phyloP scores from a whole-genome alignment of 1,284 basidiomycete genomes.

The Ustilago shanxiensis region DNA sequence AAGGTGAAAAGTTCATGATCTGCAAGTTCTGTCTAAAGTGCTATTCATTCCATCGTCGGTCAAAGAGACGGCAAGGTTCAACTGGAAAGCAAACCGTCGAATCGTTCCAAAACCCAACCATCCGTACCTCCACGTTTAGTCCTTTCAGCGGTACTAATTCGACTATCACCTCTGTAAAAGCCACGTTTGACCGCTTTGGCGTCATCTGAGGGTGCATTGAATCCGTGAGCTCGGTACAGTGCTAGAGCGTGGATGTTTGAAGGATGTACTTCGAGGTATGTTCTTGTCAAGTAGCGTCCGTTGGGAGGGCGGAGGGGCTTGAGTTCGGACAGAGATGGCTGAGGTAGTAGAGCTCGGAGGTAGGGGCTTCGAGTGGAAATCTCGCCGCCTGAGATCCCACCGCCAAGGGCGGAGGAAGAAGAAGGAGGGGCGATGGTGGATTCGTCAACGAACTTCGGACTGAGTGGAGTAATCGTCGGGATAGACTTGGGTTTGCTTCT shows the following conservation, averaged over 20 bases:
- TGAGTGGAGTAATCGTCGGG: slow-evolving; percentile 12
- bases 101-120: slow-evolving; percentile 54
- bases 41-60: no score
- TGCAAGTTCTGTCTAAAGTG: no score
- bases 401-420: background rate
- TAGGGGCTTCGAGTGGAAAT: background rate
- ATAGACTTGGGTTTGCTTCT: slow-evolving; percentile 5
- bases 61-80: no score
- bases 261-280: slow-evolving; percentile 58
- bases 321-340: background rate
- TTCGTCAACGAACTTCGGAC: slow-evolving; percentile 34
- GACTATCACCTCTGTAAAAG: slow-evolving; percentile 57
- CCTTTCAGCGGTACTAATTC: slow-evolving; percentile 51
- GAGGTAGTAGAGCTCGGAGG: slow-evolving; percentile 1
- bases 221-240: slow-evolving; percentile 51
- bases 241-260: slow-evolving; percentile 49
- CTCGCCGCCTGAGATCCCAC: no score
- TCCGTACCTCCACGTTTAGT: slow-evolving; percentile 57
- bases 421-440: background rate
- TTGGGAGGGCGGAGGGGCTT: background rate
- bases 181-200: slow-evolving; percentile 27
- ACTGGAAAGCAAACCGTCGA: slow-evolving; percentile 24
- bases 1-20: no score
- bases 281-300: slow-evolving; percentile 27
- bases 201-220: slow-evolving; percentile 26